Evolutionary conservation across 2,329 filamentous ascomycete genomes (phyloP).

Genomic region (Calcarisporium arbuscula): DNA sequence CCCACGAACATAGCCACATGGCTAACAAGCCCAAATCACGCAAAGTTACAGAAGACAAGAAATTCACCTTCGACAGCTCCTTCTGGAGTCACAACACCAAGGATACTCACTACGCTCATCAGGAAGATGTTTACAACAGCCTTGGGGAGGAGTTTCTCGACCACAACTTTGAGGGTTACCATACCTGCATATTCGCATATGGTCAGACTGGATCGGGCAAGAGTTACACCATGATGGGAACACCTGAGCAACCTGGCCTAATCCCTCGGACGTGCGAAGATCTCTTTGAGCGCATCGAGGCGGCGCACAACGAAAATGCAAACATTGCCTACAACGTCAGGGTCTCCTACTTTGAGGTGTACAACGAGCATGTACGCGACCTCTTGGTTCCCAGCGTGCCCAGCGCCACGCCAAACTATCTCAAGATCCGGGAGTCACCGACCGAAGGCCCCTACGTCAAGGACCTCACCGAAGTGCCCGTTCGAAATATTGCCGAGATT

Average conservation of each 20-base stretch:
- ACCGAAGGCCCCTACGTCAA: conserved; percentile 96
- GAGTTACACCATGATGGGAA: conserved; percentile 98
- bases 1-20: conserved; percentile 42
- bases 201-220: conserved; percentile 97
- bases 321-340: conserved; percentile 96
- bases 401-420: conserved; percentile 76
- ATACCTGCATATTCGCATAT: conserved; percentile 98
- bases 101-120: conserved; percentile 82
- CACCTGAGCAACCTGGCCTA: conserved; percentile 74
- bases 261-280: conserved; percentile 96
- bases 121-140: conserved; percentile 90
- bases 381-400: conserved; percentile 68
- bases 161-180: conserved; percentile 98
- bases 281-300: conserved; percentile 87
- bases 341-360: conserved; percentile 98
- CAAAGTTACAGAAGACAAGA: conserved; percentile 78
- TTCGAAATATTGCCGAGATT: conserved; percentile 80
- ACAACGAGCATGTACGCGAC: conserved; percentile 98
- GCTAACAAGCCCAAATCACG: conserved; percentile 56
- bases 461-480: conserved; percentile 87
- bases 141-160: conserved; percentile 95
- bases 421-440: conserved; percentile 94
- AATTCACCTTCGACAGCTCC: conserved; percentile 93
- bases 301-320: conserved; percentile 67
- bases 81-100: conserved; percentile 88